Evolutionary conservation across 495 filamentous ascomycete species (phyloP), one percentile per base, ranked within the genome.

Genomic region (Xylaria cubensis): DNA sequence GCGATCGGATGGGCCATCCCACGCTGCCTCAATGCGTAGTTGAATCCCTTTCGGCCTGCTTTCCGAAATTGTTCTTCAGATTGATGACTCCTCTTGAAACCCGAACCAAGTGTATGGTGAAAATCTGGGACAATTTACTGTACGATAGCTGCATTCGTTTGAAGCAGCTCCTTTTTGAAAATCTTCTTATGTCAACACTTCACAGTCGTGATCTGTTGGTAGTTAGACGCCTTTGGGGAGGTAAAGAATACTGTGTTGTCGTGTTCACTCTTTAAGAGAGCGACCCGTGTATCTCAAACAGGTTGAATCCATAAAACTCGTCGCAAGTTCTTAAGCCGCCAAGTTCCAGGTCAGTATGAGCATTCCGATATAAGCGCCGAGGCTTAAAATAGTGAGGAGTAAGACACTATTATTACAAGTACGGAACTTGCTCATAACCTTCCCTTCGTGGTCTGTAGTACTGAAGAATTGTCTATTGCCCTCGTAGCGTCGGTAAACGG

Each of bases 391-490:
- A 50, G 92, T 95, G 77, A 98, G 85, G 65, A 95, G 83, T n/a
- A 94, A 86, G 32, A 98, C 92, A 56, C 86, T 89, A 79, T 90
- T 93, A 19, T 95, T 94, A 80, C 93, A 96, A 10, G 94, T 98
- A 73, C 96, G 88, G 79, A 99, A 98, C 75, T 89, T 93, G 81
- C 92, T 93, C 73, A 76, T 84, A 53, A 83, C 63, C 36, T 82
- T 80, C 39, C 82, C 82, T 71, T 92, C 77, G 0, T 91, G 89
- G 82, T 92, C 90, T 13, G 66, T 67, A 89, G 88, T 90, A 50
- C 89, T 90, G 80, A 98, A 98, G 81, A 99, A 98, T 79, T 98
- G 95, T 66, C 87, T 87, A 79, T 99, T 98, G 70, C 96, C 96
- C 77, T 97, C 90, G 72, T 94, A 91, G 70, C 97, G 88, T 19